Percentiles rank a stretch among this genome's conserved stretches.
phyloP scores from a whole-genome alignment of 768 basidiomycete species.

The Panus rudis region DNA sequence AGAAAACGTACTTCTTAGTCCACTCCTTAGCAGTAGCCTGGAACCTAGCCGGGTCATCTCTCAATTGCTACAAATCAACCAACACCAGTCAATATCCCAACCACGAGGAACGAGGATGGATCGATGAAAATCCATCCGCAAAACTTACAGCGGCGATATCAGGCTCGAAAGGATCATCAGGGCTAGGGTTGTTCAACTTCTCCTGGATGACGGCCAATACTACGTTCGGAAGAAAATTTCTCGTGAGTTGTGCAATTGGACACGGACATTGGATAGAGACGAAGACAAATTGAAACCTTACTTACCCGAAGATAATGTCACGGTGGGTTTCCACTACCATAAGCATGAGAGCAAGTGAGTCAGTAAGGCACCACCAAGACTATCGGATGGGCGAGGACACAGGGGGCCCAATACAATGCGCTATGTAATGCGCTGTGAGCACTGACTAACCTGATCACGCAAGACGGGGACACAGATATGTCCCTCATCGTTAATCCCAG shows the following conservation, averaged over 20 bases:
- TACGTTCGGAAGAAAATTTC: conserved; percentile 21
- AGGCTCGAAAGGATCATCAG: conserved; percentile 85
- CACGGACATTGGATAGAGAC: not conserved
- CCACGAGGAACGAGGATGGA: not conserved
- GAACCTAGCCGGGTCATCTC: conserved; percentile 73
- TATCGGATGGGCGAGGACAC: no score
- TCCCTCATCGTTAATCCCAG: conserved; percentile 86
- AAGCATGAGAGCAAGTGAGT: not conserved
- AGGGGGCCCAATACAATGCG: no score
- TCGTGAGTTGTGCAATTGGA: not conserved
- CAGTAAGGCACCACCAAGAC: not conserved
- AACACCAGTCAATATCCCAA: conserved; percentile 1
- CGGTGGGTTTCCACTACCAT: conserved; percentile 76
- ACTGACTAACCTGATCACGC: conserved; percentile 65
- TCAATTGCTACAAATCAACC: conserved; percentile 50
- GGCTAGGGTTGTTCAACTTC: conserved; percentile 81
- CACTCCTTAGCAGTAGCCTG: conserved; percentile 71
- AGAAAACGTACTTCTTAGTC: conserved; percentile 74
- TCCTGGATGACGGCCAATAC: conserved; percentile 74
- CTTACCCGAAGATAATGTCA: conserved; percentile 64
- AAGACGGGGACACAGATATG: conserved; percentile 79
- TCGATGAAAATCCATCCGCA: not conserved
- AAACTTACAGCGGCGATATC: conserved; percentile 72
- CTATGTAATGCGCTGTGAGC: not conserved
- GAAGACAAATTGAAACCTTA: not conserved